Percentiles rank a stretch among this genome's conserved stretches.
Conservation (phyloP, 2,329 filamentous ascomycete species). For the Pseudogymnoascus destructans region DNA sequence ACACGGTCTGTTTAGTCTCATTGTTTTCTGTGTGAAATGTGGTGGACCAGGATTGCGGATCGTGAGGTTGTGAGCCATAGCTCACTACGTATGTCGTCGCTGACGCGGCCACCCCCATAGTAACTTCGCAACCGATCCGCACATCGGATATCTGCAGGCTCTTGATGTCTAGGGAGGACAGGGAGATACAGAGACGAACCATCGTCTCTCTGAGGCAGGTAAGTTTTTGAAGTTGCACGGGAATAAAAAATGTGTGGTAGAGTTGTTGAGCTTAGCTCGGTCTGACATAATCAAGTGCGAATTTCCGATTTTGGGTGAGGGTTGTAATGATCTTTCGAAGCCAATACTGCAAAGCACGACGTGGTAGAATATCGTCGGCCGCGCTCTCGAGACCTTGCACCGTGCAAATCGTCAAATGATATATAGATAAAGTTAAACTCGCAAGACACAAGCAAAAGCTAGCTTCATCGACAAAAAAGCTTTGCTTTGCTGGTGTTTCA, state of each 20-base stretch:
- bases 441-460: neutral
- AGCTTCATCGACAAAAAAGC: neutral
- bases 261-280: neutral
- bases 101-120: conserved; percentile 7
- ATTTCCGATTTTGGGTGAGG: neutral
- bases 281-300: neutral
- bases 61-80: neutral
- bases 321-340: neutral
- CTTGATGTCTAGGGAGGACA: neutral
- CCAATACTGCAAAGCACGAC: neutral
- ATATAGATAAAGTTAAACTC: neutral
- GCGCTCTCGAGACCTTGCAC: neutral
- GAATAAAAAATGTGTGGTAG: neutral
- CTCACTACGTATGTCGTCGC: conserved; percentile 8
- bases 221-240: neutral
- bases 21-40: neutral
- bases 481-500: conserved; percentile 2
- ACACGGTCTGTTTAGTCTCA: neutral
- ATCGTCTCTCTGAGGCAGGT: neutral
- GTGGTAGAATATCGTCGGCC: neutral
- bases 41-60: neutral
- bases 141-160: conserved; percentile 3
- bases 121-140: neutral
- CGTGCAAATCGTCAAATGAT: neutral
- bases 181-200: neutral